Evolutionary conservation across 495 filamentous ascomycete species (phyloP).

Genomic region (Aspergillus incahuasiensis): DNA sequence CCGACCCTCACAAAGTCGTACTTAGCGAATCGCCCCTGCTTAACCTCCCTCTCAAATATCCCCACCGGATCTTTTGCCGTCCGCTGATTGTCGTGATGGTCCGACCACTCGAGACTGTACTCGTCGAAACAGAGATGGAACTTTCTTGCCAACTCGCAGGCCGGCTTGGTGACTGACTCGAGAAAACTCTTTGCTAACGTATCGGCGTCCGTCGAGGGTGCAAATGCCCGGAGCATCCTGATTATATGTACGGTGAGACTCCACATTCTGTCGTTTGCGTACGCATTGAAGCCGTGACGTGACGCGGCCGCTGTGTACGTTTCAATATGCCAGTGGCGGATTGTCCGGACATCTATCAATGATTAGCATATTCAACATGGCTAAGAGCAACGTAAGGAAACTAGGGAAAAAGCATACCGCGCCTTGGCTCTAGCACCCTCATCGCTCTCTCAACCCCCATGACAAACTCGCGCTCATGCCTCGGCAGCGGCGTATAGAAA

Average conservation of each 20-base stretch:
- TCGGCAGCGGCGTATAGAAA: constrained; percentile 3
- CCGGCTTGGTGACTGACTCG: background rate
- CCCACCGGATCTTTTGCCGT: background rate
- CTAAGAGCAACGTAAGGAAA: background rate
- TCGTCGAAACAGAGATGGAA: constrained; percentile 6
- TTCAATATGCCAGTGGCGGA: constrained; percentile 5
- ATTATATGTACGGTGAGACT: background rate
- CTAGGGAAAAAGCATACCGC: background rate
- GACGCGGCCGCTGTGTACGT: constrained; percentile 1
- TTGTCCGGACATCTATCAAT: background rate
- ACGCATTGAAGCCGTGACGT: background rate
- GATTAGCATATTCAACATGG: background rate
- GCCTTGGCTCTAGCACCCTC: background rate
- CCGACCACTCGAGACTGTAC: constrained; percentile 1
- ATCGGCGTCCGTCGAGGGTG: background rate
- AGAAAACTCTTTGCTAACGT: background rate
- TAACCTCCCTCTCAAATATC: background rate
- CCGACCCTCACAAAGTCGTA: constrained; percentile 6
- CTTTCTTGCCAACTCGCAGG: background rate
- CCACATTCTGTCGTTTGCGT: background rate
- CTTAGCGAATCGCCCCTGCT: background rate
- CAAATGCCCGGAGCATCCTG: background rate
- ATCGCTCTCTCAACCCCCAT: background rate
- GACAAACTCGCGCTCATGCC: background rate
- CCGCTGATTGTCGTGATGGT: background rate